These are phyloP conservation scores for Talaromyces amestolkiae DNA, from an alignment of 2,329 filamentous ascomycete species.

Conservation along the genomic window DNA sequence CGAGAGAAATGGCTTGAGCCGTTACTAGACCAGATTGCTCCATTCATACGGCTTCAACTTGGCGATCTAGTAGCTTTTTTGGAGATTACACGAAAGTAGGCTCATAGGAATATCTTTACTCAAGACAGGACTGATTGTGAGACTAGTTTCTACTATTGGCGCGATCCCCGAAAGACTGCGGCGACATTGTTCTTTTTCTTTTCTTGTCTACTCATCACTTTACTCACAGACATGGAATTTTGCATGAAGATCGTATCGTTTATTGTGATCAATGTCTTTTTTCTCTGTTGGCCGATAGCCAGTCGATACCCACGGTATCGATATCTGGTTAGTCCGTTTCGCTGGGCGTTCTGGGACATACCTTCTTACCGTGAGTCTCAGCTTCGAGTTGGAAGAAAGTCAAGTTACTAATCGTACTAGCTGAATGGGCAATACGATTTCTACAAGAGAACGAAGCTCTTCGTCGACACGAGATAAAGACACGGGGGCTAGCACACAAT, in stretches of 20 bases:
- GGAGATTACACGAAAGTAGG: slow-evolving; percentile 34
- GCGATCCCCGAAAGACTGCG: slow-evolving; percentile 32
- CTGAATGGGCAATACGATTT: slow-evolving; percentile 21
- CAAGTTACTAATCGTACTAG: not conserved
- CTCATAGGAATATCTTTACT: not conserved
- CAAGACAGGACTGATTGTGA: not conserved
- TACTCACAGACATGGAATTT: slow-evolving; percentile 33
- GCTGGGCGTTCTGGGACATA: slow-evolving; percentile 41
- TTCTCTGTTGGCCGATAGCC: slow-evolving; percentile 36
- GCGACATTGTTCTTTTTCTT: slow-evolving; percentile 35
- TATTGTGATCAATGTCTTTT: slow-evolving; percentile 35
- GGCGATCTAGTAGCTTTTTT: slow-evolving; percentile 38
- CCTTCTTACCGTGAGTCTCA: slow-evolving; percentile 31
- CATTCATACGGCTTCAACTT: slow-evolving; percentile 38
- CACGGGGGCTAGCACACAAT: not conserved
- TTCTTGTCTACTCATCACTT: slow-evolving; percentile 31
- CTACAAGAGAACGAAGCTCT: slow-evolving; percentile 20
- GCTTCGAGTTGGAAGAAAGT: not conserved
- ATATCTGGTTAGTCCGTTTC: slow-evolving; percentile 34
- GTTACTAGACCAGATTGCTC: slow-evolving; percentile 36
- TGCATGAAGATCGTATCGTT: slow-evolving; percentile 38
- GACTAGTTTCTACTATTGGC: slow-evolving; percentile 39
- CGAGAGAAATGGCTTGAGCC: slow-evolving; percentile 38
- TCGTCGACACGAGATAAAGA: slow-evolving; percentile 15
- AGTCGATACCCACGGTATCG: slow-evolving; percentile 38